These are phyloP conservation scores for Hypoxylon crocopeplum DNA, from an alignment of 495 filamentous ascomycete genomes.

Conservation along the genomic window DNA sequence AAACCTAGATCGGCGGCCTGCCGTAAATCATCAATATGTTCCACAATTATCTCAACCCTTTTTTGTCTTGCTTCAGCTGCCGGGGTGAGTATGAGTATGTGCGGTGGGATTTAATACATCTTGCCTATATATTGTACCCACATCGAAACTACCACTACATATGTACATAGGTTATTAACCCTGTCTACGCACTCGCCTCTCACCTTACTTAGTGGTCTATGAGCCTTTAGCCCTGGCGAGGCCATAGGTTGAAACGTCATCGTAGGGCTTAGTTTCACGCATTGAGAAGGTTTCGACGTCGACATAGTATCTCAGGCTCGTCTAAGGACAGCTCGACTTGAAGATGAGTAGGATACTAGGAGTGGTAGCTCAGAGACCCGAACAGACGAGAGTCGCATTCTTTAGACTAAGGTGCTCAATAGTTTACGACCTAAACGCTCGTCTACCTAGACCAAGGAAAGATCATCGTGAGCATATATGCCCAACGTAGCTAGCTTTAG, in stretches of 20 bases:
- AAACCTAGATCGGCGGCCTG: not conserved
- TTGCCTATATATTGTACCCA: too few relatives aligned
- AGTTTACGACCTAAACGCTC: slow-evolving; percentile 9
- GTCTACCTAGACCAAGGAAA: slow-evolving; percentile 16
- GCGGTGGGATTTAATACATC: too few relatives aligned
- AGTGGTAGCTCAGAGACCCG: not conserved
- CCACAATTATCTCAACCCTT: slow-evolving; percentile 22
- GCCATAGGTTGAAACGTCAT: slow-evolving; percentile 8
- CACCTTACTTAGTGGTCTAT: not conserved
- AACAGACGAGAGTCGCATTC: slow-evolving; percentile 7
- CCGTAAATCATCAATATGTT: slow-evolving; percentile 9
- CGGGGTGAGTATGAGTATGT: too few relatives aligned
- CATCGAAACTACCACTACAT: too few relatives aligned
- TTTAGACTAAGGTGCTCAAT: slow-evolving; percentile 12
- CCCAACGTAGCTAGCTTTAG: slow-evolving; percentile 1
- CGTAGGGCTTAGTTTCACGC: slow-evolving; percentile 10
- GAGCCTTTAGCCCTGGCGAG: not conserved
- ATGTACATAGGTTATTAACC: too few relatives aligned
- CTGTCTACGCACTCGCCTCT: not conserved
- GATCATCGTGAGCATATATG: slow-evolving; percentile 14
- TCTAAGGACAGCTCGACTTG: not conserved
- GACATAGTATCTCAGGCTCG: not conserved
- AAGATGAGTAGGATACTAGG: not conserved
- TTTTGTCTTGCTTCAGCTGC: not conserved
- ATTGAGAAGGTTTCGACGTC: not conserved